A percentile compares a stretch with the other conserved stretches of the same genome.
These are phyloP conservation scores for Nicotiana undulata DNA, from an alignment of 257 asterid genomes.

Conservation along the genomic window DNA sequence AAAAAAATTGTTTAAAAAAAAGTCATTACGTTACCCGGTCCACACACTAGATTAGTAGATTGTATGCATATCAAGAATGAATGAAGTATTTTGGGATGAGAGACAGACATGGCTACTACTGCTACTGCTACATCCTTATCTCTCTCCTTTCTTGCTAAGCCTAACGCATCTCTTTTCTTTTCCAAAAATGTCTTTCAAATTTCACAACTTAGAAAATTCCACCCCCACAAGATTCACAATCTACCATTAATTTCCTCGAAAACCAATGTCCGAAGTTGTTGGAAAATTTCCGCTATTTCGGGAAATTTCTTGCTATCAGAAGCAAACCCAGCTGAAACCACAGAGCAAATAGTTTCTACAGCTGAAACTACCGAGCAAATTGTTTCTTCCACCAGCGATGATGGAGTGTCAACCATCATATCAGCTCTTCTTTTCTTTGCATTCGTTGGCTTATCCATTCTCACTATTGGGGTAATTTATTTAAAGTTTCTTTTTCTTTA, in stretches of 20 bases:
- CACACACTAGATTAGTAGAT: too few species aligned
- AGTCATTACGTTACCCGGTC: too few species aligned
- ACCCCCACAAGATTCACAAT: background rate
- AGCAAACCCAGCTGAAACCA: too few species aligned
- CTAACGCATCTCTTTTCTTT: background rate
- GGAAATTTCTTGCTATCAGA: slow-evolving; percentile 6
- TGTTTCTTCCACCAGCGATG: slow-evolving; percentile 29
- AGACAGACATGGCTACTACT: background rate
- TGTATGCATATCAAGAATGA: too few species aligned
- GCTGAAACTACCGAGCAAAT: slow-evolving; percentile 39
- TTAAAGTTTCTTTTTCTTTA: too few species aligned
- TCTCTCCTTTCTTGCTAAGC: background rate
- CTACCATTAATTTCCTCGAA: background rate
- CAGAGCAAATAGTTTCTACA: slow-evolving; percentile 18
- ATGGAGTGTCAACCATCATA: slow-evolving; percentile 38
- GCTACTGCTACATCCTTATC: background rate
- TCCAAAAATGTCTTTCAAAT: background rate
- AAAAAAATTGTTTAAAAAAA: too few species aligned
- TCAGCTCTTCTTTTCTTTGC: slow-evolving; percentile 54
- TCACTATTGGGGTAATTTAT: slow-evolving; percentile 58
- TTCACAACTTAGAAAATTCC: background rate
- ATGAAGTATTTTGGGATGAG: background rate
- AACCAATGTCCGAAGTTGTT: slow-evolving; percentile 2
- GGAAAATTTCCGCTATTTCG: slow-evolving; percentile 37
- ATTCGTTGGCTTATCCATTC: slow-evolving; percentile 64